phyloP scores from a whole-genome alignment of 1,139 yeast species.

The Suhomyces bolitotheri region DNA sequence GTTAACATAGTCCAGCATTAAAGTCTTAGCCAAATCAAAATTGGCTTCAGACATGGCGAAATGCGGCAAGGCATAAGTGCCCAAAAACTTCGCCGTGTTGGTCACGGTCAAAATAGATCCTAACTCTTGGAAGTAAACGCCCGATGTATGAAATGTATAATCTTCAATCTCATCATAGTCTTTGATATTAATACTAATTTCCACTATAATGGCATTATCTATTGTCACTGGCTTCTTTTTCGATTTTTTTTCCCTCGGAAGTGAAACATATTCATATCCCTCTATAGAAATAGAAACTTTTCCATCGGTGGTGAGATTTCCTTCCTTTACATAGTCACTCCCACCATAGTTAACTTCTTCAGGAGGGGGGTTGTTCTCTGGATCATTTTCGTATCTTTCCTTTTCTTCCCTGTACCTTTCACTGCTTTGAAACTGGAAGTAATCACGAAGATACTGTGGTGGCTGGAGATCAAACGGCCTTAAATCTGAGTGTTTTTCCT shows the following conservation, averaged over 20 bases:
- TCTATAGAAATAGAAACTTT: conserved; percentile 25
- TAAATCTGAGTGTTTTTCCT: neutral
- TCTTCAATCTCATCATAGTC: conserved; percentile 45
- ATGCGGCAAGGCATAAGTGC: conserved; percentile 63
- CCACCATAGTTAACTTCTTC: conserved; percentile 11
- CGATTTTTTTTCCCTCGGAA: conserved; percentile 10
- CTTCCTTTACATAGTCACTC: conserved; percentile 21
- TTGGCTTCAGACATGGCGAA: conserved; percentile 45
- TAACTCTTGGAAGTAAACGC: conserved; percentile 67
- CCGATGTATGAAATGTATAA: conserved; percentile 53
- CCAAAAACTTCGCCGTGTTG: conserved; percentile 71
- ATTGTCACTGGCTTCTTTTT: conserved; percentile 11
- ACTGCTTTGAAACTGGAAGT: conserved; percentile 31
- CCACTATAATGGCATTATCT: conserved; percentile 36
- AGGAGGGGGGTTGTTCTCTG: conserved; percentile 25
- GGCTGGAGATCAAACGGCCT: conserved; percentile 23
- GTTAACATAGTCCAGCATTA: conserved; percentile 42
- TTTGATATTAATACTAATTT: conserved; percentile 27
- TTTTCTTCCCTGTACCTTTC: conserved; percentile 26
- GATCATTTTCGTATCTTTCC: conserved; percentile 28
- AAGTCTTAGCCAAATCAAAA: conserved; percentile 42
- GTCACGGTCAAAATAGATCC: conserved; percentile 71
- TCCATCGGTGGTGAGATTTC: conserved; percentile 35
- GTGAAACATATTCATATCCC: conserved; percentile 26
- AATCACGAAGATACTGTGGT: conserved; percentile 47